These are phyloP conservation scores for Hypoxylon fuscum DNA, from an alignment of 495 filamentous ascomycete species.

Conservation along the genomic window DNA sequence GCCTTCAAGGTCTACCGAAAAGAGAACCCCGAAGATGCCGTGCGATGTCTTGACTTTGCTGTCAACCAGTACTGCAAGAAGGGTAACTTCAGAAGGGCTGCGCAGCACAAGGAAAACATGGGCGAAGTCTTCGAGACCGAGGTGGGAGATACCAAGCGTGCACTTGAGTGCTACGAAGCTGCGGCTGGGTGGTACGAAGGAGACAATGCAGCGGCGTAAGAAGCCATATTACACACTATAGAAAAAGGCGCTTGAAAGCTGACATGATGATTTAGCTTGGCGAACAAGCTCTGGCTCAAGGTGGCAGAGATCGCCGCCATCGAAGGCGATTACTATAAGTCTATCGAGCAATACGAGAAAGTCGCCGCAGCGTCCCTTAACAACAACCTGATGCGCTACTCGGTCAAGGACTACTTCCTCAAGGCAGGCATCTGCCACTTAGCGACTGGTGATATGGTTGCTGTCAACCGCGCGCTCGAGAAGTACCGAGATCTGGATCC, in stretches of 20 bases:
- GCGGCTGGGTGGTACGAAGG: constrained; percentile 88
- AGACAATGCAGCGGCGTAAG: constrained; percentile 86
- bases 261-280: constrained; percentile 62
- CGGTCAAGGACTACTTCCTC: constrained; percentile 90
- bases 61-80: constrained; percentile 82
- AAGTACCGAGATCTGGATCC: constrained; percentile 84
- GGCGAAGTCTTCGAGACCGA: constrained; percentile 85
- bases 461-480: constrained; percentile 77
- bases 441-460: constrained; percentile 78
- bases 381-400: constrained; percentile 89
- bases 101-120: constrained; percentile 84
- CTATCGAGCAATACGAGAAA: constrained; percentile 81
- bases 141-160: constrained; percentile 76
- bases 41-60: constrained; percentile 74
- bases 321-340: constrained; percentile 80
- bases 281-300: constrained; percentile 91
- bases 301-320: constrained; percentile 85
- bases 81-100: constrained; percentile 88
- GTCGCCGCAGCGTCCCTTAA: constrained; percentile 75
- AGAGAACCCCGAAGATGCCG: constrained; percentile 79
- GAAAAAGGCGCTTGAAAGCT: constrained; percentile 9
- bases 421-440: constrained; percentile 89
- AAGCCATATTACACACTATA: constrained; percentile 15
- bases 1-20: constrained; percentile 70
- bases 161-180: constrained; percentile 79